Percentiles rank a stretch among this genome's conserved stretches.
These are phyloP conservation scores for Hypericum perforatum DNA, from an alignment of 345 rosid genomes.

Conservation along the genomic window DNA sequence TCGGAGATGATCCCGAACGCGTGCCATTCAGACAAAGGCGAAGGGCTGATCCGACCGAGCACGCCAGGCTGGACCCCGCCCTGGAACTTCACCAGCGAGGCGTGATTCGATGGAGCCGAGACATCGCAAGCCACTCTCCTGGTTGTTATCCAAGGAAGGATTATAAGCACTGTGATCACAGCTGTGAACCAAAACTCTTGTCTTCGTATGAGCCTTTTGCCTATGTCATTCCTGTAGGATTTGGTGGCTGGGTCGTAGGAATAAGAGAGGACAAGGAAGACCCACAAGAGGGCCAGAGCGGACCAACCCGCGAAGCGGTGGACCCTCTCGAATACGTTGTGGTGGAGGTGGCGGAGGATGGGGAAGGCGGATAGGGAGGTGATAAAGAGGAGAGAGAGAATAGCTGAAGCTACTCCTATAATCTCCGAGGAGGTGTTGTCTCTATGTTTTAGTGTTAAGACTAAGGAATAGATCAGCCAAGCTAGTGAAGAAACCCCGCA, in stretches of 20 bases:
- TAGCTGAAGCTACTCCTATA: conserved; percentile 40
- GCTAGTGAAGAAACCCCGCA: conserved; percentile 65
- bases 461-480: conserved; percentile 55
- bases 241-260: conserved; percentile 51
- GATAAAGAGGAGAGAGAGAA: conserved; percentile 48
- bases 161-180: conserved; percentile 42
- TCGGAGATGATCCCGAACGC: conserved; percentile 80
- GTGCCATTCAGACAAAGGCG: conserved; percentile 89
- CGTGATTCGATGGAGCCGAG: conserved; percentile 61
- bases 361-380: conserved; percentile 64
- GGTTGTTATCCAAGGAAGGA: conserved; percentile 67
- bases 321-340: conserved; percentile 59
- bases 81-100: conserved; percentile 54
- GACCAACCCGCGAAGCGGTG: conserved; percentile 77
- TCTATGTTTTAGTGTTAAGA: conserved; percentile 48
- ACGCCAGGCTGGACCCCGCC: conserved; percentile 72
- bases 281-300: conserved; percentile 60
- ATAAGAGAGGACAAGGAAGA: conserved; percentile 40
- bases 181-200: conserved; percentile 79
- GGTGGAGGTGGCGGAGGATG: conserved; percentile 73
- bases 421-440: conserved; percentile 48
- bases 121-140: conserved; percentile 47
- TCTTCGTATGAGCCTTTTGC: conserved; percentile 31
- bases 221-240: conserved; percentile 37
- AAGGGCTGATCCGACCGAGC: conserved; percentile 81